Evolutionary conservation across 352 stramenopile species (phyloP).

Genomic region (Phytophthora tubulina): DNA sequence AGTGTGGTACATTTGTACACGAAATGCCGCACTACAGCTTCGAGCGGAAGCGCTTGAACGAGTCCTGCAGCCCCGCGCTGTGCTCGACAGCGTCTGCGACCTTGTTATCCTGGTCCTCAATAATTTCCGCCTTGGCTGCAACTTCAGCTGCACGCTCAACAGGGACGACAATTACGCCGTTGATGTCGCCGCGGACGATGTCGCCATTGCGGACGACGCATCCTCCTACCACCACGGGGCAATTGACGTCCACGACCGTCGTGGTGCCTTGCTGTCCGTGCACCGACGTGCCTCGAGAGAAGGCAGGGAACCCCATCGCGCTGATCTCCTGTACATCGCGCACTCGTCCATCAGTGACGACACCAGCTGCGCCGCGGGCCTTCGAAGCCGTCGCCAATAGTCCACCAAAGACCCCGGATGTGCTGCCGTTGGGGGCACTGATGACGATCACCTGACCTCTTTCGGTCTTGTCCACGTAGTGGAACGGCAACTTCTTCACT

Average conservation of each 20-base stretch:
- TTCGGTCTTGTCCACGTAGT: slow-evolving; percentile 82
- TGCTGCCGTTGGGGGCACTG: slow-evolving; percentile 62
- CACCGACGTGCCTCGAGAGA: slow-evolving; percentile 77
- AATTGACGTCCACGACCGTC: slow-evolving; percentile 71
- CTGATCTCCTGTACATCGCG: slow-evolving; percentile 81
- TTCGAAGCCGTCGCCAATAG: slow-evolving; percentile 80
- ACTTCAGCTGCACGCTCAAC: slow-evolving; percentile 73
- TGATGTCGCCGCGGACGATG: slow-evolving; percentile 83
- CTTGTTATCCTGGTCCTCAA: slow-evolving; percentile 87
- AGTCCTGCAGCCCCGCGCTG: slow-evolving; percentile 70
- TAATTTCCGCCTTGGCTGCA: slow-evolving; percentile 74
- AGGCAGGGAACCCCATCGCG: slow-evolving; percentile 73
- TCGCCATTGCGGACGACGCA: slow-evolving; percentile 81
- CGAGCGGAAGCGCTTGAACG: slow-evolving; percentile 83
- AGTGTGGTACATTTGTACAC: no score
- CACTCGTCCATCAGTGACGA: slow-evolving; percentile 82
- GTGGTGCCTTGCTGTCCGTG: slow-evolving; percentile 73
- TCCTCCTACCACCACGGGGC: slow-evolving; percentile 69
- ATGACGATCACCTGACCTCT: slow-evolving; percentile 85
- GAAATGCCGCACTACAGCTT: slow-evolving; percentile 16
- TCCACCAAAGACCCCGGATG: slow-evolving; percentile 74
- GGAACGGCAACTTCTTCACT: slow-evolving; percentile 47
- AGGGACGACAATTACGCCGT: slow-evolving; percentile 83
- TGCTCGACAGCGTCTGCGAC: slow-evolving; percentile 78
- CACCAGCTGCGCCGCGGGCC: slow-evolving; percentile 62